These are phyloP conservation scores for Diaporthe caulivora DNA, from an alignment of 2,329 filamentous ascomycete species.

Conservation along the genomic window DNA sequence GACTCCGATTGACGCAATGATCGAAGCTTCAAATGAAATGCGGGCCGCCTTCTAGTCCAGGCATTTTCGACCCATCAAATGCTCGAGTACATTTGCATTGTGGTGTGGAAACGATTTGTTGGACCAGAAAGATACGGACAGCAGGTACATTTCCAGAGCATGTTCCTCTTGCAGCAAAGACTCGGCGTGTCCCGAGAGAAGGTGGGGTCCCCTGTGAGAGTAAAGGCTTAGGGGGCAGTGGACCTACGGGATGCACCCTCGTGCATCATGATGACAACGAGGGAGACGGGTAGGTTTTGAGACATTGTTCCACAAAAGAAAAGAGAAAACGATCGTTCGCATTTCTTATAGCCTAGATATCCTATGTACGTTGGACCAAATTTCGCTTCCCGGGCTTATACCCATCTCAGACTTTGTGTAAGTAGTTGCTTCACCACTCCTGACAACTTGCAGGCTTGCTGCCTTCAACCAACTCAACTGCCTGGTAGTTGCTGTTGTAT, in stretches of 20 bases:
- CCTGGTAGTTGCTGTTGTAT: background rate
- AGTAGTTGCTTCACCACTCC: background rate
- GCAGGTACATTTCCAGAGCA: background rate
- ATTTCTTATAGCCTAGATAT: too few species aligned
- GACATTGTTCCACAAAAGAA: too few species aligned
- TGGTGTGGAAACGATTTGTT: background rate
- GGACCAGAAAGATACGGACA: background rate
- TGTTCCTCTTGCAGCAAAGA: constrained; percentile 14
- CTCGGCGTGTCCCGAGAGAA: background rate
- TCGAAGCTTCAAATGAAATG: background rate
- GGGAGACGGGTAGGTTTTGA: background rate
- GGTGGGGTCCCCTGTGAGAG: constrained; percentile 9
- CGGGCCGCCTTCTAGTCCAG: background rate
- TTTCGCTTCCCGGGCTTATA: too few species aligned
- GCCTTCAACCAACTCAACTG: background rate
- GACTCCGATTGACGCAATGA: background rate
- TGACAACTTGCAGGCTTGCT: background rate
- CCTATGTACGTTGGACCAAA: too few species aligned
- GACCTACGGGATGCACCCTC: background rate
- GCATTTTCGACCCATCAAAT: background rate
- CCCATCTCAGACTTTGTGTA: too few species aligned
- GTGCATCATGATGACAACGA: background rate
- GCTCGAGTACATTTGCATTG: background rate
- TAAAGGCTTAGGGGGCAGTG: constrained; percentile 16
- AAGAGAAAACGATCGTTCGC: too few species aligned